A percentile compares a stretch with the other conserved stretches of the same genome.
phyloP scores from a whole-genome alignment of 805 yeast species.

The Kregervanrija delftensis region DNA sequence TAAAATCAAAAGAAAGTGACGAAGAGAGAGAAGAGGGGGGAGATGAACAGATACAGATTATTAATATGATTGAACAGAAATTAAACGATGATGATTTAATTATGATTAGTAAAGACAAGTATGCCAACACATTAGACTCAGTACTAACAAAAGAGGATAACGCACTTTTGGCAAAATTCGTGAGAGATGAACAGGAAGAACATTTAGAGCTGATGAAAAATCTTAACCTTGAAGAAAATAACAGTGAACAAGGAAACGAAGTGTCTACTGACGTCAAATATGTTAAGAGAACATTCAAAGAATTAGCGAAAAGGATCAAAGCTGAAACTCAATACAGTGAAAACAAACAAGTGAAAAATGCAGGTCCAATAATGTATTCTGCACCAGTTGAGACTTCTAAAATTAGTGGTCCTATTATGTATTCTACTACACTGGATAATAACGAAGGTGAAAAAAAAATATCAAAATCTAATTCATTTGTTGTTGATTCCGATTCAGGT shows the following conservation, averaged over 20 bases:
- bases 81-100: conserved; percentile 58
- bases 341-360: not conserved
- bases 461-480: too few relatives aligned
- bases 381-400: not conserved
- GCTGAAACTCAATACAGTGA: conserved; percentile 13
- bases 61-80: conserved; percentile 55
- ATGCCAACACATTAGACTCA: conserved; percentile 63
- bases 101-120: conserved; percentile 67
- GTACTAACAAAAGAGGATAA: conserved; percentile 83
- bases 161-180: conserved; percentile 55
- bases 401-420: not conserved
- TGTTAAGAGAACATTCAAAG: conserved; percentile 23
- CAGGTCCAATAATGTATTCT: not conserved
- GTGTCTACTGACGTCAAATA: conserved; percentile 11
- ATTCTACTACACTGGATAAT: not conserved
- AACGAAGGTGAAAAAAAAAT: not conserved
- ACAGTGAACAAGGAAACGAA: conserved; percentile 5
- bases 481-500: too few relatives aligned
- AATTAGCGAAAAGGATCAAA: conserved; percentile 23
- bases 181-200: conserved; percentile 46
- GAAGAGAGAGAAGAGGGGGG: not conserved
- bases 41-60: conserved; percentile 8
- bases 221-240: conserved; percentile 34
- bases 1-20: not conserved
- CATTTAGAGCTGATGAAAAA: conserved; percentile 44